A percentile compares a stretch with the other conserved stretches of the same genome.
phyloP scores from a whole-genome alignment of 2,329 filamentous ascomycete species.

The Neofusicoccum kwambonambiense region DNA sequence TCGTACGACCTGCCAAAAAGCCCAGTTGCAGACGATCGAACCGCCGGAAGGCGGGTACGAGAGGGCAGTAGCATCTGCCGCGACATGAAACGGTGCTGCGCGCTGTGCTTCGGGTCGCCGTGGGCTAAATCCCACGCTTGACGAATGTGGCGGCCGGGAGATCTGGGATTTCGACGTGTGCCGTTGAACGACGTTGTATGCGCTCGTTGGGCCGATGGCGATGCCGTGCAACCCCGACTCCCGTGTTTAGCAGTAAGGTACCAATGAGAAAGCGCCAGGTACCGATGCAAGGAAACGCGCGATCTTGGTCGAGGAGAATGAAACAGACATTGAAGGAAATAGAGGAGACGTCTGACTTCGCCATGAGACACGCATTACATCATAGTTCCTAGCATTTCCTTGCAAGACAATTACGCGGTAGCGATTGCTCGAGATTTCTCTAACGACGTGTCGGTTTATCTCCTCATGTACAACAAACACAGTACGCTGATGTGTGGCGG shows the following conservation, averaged over 20 bases:
- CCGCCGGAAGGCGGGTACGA: neutral
- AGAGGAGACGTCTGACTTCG: neutral
- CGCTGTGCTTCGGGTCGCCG: neutral
- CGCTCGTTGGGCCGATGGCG: neutral
- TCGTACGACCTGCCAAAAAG: conserved; percentile 14
- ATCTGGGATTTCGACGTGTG: conserved; percentile 4
- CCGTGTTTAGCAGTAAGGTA: neutral
- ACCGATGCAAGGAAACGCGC: neutral
- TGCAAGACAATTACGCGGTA: conserved; percentile 2
- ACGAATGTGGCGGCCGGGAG: conserved; percentile 12
- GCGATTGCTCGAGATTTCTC: conserved; percentile 14
- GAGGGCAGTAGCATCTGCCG: neutral
- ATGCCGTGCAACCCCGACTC: neutral
- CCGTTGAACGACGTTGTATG: conserved; percentile 9
- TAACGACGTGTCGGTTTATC: conserved; percentile 11
- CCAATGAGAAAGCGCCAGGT: neutral
- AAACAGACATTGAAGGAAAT: neutral
- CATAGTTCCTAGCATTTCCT: neutral
- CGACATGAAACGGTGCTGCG: conserved; percentile 5
- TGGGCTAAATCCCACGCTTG: conserved; percentile 1
- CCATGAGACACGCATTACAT: conserved; percentile 9
- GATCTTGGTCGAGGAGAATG: neutral
- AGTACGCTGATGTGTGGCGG: conserved; percentile 8
- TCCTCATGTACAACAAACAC: conserved; percentile 2
- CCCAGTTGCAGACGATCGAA: neutral